These are phyloP conservation scores for Ophiostoma montium DNA, from an alignment of 2,329 filamentous ascomycete species.

Conservation along the genomic window DNA sequence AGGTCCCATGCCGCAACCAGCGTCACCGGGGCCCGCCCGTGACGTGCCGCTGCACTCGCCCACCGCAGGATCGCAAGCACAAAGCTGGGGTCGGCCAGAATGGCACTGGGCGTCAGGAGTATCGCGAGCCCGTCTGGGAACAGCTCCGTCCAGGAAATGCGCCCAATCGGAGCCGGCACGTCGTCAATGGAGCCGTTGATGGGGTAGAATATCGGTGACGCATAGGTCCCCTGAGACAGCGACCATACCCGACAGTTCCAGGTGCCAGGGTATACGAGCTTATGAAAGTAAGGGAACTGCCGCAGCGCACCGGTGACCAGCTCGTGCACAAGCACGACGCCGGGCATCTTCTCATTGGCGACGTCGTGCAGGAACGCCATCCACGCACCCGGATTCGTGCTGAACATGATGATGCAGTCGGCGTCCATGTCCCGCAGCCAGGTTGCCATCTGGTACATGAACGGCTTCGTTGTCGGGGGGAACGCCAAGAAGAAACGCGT, in stretches of 20 bases:
- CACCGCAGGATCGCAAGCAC: slow-evolving; percentile 27
- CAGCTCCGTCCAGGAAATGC: slow-evolving; percentile 24
- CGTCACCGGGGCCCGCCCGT: slow-evolving; percentile 13
- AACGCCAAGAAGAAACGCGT: slow-evolving; percentile 33
- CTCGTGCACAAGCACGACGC: slow-evolving; percentile 32
- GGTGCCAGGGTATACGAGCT: slow-evolving; percentile 17
- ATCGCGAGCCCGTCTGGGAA: slow-evolving; percentile 31
- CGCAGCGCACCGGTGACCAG: slow-evolving; percentile 24
- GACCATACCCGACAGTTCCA: slow-evolving; percentile 23
- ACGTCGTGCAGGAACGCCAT: slow-evolving; percentile 23
- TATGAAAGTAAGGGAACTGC: slow-evolving; percentile 24
- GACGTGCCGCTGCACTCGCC: slow-evolving; percentile 19
- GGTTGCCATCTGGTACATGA: slow-evolving; percentile 24
- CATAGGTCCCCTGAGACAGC: slow-evolving; percentile 23
- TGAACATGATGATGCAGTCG: slow-evolving; percentile 28
- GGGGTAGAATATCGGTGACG: slow-evolving; percentile 20
- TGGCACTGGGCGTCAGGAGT: slow-evolving; percentile 36
- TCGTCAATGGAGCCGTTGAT: not conserved
- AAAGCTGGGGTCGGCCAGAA: slow-evolving; percentile 30
- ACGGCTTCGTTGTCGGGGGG: slow-evolving; percentile 23
- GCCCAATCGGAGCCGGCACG: slow-evolving; percentile 15
- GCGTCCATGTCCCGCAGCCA: slow-evolving; percentile 31
- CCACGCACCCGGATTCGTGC: slow-evolving; percentile 32
- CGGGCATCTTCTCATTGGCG: slow-evolving; percentile 14
- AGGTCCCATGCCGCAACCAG: slow-evolving; percentile 25